A percentile compares a stretch with the other conserved stretches of the same genome.
Evolutionary conservation across 192 early-diverging fungal genomes (phyloP).

Genomic region (Podila epigama): DNA sequence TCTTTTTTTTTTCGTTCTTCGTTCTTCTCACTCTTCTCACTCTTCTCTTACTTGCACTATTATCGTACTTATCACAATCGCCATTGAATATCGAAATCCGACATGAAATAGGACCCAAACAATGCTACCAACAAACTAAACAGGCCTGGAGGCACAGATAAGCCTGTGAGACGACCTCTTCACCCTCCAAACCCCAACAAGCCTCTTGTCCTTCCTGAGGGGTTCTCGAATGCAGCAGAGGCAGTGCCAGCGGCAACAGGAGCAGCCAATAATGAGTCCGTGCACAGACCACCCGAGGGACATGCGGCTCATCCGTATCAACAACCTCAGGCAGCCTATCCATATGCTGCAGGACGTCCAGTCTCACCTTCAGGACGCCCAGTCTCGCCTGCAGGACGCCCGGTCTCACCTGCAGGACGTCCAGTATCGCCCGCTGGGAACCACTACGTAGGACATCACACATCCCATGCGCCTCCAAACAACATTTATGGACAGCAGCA

Average conservation of each 20-base stretch:
- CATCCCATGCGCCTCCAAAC: not conserved
- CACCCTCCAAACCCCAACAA: slow-evolving; percentile 3
- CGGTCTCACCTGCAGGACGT: not conserved
- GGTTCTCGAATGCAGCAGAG: not conserved
- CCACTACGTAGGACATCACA: not conserved
- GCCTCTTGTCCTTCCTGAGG: too few species aligned
- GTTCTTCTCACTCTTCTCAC: not conserved
- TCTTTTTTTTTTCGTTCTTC: not conserved
- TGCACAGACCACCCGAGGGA: not conserved
- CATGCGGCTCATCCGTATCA: not conserved
- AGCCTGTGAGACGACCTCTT: slow-evolving; percentile 15
- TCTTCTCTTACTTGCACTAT: not conserved
- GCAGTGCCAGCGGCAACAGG: not conserved
- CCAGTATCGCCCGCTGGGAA: slow-evolving; percentile 20
- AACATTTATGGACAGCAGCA: not conserved
- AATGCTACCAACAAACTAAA: slow-evolving; percentile 18
- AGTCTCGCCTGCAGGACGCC: not conserved
- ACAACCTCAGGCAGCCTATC: not conserved
- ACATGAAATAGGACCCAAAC: slow-evolving; percentile 16
- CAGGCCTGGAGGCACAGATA: slow-evolving; percentile 1
- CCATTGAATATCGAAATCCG: too few species aligned
- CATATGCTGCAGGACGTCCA: not conserved
- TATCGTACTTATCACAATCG: not conserved
- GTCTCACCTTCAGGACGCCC: not conserved
- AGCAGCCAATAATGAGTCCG: not conserved